Percentiles rank a stretch among this genome's conserved stretches.
phyloP scores from a whole-genome alignment of 176 grass and related monocot genomes.

The Musa itinerans region DNA sequence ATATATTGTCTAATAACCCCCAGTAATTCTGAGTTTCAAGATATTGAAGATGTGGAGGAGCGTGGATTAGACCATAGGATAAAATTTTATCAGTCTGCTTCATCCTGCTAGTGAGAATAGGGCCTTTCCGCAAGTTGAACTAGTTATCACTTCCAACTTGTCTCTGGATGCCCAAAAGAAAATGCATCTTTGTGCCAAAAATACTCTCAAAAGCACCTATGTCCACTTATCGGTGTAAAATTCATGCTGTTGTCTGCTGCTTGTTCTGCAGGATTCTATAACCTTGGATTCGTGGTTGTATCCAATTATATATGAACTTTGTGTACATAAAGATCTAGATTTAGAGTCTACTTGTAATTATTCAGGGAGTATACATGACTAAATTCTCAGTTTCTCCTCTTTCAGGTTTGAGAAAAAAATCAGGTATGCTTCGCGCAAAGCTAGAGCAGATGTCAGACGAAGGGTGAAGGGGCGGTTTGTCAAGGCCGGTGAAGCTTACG shows the following conservation, averaged over 20 bases:
- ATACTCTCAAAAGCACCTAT: background rate
- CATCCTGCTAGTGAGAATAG: too few species aligned
- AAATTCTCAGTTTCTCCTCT: background rate
- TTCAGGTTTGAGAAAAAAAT: conserved; percentile 33
- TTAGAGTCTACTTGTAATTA: background rate
- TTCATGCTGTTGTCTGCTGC: background rate
- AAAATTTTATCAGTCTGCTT: too few species aligned
- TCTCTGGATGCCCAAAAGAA: too few species aligned
- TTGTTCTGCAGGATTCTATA: background rate
- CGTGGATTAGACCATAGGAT: too few species aligned
- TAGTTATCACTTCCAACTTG: too few species aligned
- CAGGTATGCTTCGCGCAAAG: conserved; percentile 26
- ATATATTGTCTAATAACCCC: background rate
- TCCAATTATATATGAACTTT: background rate
- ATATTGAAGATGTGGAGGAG: too few species aligned
- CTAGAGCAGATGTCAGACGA: conserved; percentile 20
- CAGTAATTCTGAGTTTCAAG: too few species aligned
- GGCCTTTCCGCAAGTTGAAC: too few species aligned
- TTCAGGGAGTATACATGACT: background rate
- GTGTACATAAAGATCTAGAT: background rate
- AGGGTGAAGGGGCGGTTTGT: conserved; percentile 25
- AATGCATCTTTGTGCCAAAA: too few species aligned
- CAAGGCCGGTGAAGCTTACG: conserved; percentile 29
- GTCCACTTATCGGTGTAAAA: background rate
- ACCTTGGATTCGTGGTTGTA: background rate